Conservation (phyloP, 2,329 filamentous ascomycete genomes). For the Aureobasidium sp. region DNA sequence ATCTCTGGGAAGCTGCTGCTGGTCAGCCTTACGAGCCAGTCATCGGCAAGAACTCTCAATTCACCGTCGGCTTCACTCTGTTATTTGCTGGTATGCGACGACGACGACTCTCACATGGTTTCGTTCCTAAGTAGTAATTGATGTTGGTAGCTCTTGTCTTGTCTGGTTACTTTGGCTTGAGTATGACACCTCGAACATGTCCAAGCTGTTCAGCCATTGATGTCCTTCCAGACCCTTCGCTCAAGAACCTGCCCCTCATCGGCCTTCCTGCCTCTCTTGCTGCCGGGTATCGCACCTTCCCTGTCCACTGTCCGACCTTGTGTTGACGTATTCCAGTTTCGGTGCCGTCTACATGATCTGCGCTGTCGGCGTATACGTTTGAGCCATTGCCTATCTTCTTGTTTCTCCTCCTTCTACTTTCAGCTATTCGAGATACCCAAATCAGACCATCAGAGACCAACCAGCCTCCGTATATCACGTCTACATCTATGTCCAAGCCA, state of each 20-base stretch:
- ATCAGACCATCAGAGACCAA: constrained; percentile 1
- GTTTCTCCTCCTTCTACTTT: background rate
- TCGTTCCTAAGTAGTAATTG: constrained; percentile 19
- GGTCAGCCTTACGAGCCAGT: constrained; percentile 75
- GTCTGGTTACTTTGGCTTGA: constrained; percentile 75
- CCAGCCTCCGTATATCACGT: background rate
- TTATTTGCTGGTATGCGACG: constrained; percentile 54
- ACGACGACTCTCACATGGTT: background rate
- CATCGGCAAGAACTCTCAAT: constrained; percentile 76
- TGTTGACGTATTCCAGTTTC: constrained; percentile 51
- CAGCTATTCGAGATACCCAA: constrained; percentile 14
- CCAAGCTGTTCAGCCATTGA: background rate
- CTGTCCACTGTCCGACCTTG: constrained; percentile 14
- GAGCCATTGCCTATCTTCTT: constrained; percentile 26
- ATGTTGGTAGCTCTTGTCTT: constrained; percentile 52
- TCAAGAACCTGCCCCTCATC: constrained; percentile 67
- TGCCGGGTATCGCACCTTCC: constrained; percentile 61
- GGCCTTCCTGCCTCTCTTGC: constrained; percentile 82
- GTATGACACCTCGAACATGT: constrained; percentile 46
- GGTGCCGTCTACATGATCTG: constrained; percentile 98
- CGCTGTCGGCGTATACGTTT: constrained; percentile 97
- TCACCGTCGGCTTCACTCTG: constrained; percentile 70
- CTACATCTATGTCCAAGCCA: too few relatives aligned
- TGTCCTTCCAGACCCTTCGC: constrained; percentile 62
- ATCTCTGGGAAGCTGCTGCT: constrained; percentile 90